Base-by-base conservation (phyloP, 2,329 filamentous ascomycete genomes). In the Phaeophleospora eucalypticola region DNA sequence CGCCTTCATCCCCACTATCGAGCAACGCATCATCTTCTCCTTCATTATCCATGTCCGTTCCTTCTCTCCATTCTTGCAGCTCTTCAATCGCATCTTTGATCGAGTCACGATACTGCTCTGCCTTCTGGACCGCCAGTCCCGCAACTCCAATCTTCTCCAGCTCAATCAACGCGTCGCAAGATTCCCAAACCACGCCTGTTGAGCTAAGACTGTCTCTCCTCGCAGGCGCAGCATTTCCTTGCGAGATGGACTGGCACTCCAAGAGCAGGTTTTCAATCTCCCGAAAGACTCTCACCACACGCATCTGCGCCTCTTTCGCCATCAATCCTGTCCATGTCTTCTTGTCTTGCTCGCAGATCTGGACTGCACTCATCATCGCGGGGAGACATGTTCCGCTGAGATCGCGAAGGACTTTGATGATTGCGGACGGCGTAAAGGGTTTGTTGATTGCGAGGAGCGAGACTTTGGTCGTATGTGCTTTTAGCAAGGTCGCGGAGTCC, bases 371-470 rank as follows among this genome's bases (percentile, higher is more conserved):
- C 37, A 87, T 81, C 18, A 94, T 74, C 2, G 81, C 86, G 0
- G 87, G 86, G 0, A 95, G 74, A n/a, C 87, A 81, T 0, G 82
- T 82, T 10, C 80, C 76, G 17, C 83, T 77, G n/a, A 95, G 75
- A 48, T 89, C 82, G 27, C 80, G 76, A 3, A 96, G 71, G 12
- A 94, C 81, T 18, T 78, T 82, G 8, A 69, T 71, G 27, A 95
- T 76, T 4, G 88, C 90, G 1, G 83, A 82, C 0, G 87, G 83
- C 0, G 89, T 93, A 57, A 95, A 94, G 0, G 91, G 90, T 15
- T 87, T 79, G 61, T 87, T 95, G 61, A 94, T 86, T 1, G 93
- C 80, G 10, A 97, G 78, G 1, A 96, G 82, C 0, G 87, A 91
- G 19, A 96, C 76, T 53, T 95, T 95, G 4, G 89, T 95, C 1